Evolutionary conservation across 352 stramenopile genomes (phyloP).

Genomic region (Pythium dissimile): DNA sequence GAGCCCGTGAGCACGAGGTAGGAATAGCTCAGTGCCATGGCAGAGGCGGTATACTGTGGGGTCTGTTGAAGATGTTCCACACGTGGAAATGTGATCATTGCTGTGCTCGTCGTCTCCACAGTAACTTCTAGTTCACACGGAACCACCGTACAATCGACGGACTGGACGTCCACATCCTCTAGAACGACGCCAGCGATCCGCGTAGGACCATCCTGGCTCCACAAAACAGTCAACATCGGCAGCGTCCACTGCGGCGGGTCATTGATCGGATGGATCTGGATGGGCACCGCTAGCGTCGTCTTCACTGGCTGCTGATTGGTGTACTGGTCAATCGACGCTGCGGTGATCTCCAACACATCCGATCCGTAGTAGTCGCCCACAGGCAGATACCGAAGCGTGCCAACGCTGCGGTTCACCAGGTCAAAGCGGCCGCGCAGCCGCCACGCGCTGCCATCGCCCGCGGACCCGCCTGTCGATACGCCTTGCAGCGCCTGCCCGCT

Average conservation of each 20-base stretch:
- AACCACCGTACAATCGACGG: slow-evolving; percentile 18
- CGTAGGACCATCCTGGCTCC: slow-evolving; percentile 18
- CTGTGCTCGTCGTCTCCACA: slow-evolving; percentile 32
- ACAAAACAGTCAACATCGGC: slow-evolving; percentile 5
- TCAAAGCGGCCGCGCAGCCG: slow-evolving; percentile 8
- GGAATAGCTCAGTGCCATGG: not conserved
- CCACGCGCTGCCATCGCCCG: slow-evolving; percentile 11
- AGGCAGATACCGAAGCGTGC: slow-evolving; percentile 38
- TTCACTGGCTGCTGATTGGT: slow-evolving; percentile 29
- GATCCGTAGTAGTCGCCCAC: slow-evolving; percentile 36
- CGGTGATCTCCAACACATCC: slow-evolving; percentile 39
- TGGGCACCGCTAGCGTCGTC: slow-evolving; percentile 23
- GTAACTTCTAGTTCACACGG: slow-evolving; percentile 53
- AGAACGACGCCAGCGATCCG: slow-evolving; percentile 38
- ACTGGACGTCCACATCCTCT: slow-evolving; percentile 38
- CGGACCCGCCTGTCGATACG: slow-evolving; percentile 3
- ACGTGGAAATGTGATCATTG: slow-evolving; percentile 29
- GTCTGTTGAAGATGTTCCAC: not conserved
- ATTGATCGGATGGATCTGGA: slow-evolving; percentile 51
- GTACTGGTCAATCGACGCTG: slow-evolving; percentile 44
- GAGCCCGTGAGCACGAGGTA: slow-evolving; percentile 39
- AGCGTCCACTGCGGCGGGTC: slow-evolving; percentile 53
- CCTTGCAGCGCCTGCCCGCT: not conserved
- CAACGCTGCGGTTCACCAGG: slow-evolving; percentile 38
- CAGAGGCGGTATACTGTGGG: not conserved